phyloP scores from a whole-genome alignment of 352 stramenopile species.

The Phytophthora uliginosa region DNA sequence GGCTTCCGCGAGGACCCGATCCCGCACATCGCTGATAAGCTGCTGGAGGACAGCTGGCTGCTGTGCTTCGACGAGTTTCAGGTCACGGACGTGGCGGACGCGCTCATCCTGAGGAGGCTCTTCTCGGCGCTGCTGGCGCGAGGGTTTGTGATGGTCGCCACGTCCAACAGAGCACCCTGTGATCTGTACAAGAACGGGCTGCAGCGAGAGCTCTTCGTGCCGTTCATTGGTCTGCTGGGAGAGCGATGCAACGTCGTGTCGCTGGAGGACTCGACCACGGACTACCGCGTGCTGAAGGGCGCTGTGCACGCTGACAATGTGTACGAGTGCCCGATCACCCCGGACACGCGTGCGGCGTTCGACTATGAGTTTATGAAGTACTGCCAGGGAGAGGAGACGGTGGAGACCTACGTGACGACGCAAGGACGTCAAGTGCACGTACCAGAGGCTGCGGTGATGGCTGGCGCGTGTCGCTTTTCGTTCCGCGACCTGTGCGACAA shows the following conservation, averaged over 20 bases:
- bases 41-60: slow-evolving; percentile 91
- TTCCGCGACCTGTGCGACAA: slow-evolving; percentile 97
- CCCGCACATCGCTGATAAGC: slow-evolving; percentile 86
- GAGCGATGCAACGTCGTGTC: slow-evolving; percentile 90
- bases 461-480: slow-evolving; percentile 89
- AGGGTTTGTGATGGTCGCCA: slow-evolving; percentile 97
- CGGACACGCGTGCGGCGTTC: slow-evolving; percentile 62
- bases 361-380: slow-evolving; percentile 74
- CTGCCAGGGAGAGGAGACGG: slow-evolving; percentile 59
- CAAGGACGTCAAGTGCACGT: slow-evolving; percentile 78
- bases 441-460: slow-evolving; percentile 58
- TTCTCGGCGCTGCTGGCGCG: slow-evolving; percentile 93
- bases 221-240: slow-evolving; percentile 96
- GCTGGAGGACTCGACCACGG: slow-evolving; percentile 78
- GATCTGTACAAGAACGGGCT: slow-evolving; percentile 98
- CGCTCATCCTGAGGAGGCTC: slow-evolving; percentile 95
- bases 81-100: slow-evolving; percentile 98
- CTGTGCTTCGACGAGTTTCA: slow-evolving; percentile 99
- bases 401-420: slow-evolving; percentile 63
- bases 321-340: slow-evolving; percentile 71
- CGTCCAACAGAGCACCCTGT: slow-evolving; percentile 94
- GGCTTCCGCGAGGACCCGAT: slow-evolving; percentile 85
- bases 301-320: slow-evolving; percentile 72
- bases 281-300: slow-evolving; percentile 87
- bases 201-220: slow-evolving; percentile 97